Percentiles rank a stretch among this genome's conserved stretches.
These are phyloP conservation scores for Noccaea bulbosa DNA, from an alignment of 345 rosid species.

Conservation along the genomic window DNA sequence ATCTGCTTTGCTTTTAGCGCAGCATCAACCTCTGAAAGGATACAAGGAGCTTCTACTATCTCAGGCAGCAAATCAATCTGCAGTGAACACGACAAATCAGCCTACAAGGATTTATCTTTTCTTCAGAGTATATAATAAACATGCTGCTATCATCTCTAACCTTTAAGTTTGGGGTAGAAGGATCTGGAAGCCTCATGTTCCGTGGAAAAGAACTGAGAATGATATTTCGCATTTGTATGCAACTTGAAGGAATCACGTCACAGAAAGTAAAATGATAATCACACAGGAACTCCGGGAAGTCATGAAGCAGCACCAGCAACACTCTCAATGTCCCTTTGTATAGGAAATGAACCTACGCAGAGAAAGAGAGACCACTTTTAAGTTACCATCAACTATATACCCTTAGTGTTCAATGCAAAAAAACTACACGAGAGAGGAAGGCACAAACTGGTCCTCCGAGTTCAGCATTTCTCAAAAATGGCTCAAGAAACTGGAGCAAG, in stretches of 20 bases:
- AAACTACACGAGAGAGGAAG: constrained; percentile 20
- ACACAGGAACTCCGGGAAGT: constrained; percentile 97
- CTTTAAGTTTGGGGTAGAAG: constrained; percentile 96
- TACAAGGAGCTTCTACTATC: constrained; percentile 78
- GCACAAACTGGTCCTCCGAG: constrained; percentile 72
- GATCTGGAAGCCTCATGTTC: constrained; percentile 98
- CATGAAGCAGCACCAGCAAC: constrained; percentile 91
- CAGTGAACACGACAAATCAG: constrained; percentile 35
- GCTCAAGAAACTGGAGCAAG: constrained; percentile 95
- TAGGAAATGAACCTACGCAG: constrained; percentile 77
- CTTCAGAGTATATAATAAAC: constrained; percentile 1
- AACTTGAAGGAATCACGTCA: constrained; percentile 98
- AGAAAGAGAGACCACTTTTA: constrained; percentile 58
- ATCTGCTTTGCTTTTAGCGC: constrained; percentile 78
- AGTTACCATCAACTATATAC: constrained; percentile 50
- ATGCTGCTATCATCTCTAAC: constrained; percentile 62
- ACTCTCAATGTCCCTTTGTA: constrained; percentile 95
- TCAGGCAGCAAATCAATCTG: constrained; percentile 97
- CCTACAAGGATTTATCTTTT: neutral
- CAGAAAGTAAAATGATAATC: constrained; percentile 97
- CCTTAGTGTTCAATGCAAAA: neutral
- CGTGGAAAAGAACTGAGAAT: constrained; percentile 94
- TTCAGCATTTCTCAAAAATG: constrained; percentile 92
- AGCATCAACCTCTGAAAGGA: constrained; percentile 91
- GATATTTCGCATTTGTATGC: constrained; percentile 98